Conservation (phyloP, 495 filamentous ascomycete genomes). For the Trichoderma virens region DNA sequence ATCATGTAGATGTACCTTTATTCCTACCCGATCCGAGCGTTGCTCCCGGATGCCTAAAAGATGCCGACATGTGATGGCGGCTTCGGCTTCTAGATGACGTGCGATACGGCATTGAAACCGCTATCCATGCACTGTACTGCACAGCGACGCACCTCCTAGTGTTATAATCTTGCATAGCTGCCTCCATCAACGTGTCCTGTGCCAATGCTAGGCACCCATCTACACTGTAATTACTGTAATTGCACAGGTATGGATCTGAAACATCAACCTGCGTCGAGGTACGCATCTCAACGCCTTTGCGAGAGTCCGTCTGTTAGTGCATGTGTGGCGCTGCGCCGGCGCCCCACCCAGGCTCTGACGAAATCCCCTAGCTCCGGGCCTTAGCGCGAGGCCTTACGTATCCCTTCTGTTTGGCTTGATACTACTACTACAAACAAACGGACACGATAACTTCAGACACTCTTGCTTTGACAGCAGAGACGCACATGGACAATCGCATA, state of each 20-base stretch:
- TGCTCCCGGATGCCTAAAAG: too few species aligned
- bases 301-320: not conserved
- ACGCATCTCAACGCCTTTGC: not conserved
- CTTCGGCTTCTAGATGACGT: not conserved
- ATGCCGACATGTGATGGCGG: not conserved
- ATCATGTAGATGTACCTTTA: too few species aligned
- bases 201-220: too few species aligned
- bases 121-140: too few species aligned
- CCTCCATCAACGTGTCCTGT: too few species aligned
- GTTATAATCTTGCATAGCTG: too few species aligned
- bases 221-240: not conserved
- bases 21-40: too few species aligned
- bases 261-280: too few species aligned
- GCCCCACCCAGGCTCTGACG: slow-evolving; percentile 1
- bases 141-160: too few species aligned
- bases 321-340: slow-evolving; percentile 3
- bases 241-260: not conserved
- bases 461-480: not conserved
- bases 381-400: slow-evolving; percentile 8
- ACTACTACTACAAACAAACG: not conserved
- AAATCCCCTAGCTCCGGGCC: not conserved
- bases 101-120: too few species aligned
- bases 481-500: not conserved
- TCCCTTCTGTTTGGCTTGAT: not conserved
- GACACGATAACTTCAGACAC: not conserved